phyloP scores from a whole-genome alignment of 2,329 filamentous ascomycete species.

The Coniochaeta sp. region DNA sequence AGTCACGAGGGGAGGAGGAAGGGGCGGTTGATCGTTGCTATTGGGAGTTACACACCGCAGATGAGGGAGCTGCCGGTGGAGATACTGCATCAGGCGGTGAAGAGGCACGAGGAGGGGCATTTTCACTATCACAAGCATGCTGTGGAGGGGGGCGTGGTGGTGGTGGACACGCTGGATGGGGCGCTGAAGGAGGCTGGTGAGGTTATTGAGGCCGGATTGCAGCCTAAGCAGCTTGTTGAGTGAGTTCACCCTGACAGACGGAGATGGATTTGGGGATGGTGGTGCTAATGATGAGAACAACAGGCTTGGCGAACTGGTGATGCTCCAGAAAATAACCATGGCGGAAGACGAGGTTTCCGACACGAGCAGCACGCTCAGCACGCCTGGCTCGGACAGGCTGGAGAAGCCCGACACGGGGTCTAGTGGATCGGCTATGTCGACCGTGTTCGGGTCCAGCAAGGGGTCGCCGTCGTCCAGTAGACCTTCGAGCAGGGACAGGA shows the following conservation, averaged over 20 bases:
- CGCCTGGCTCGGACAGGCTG: slow-evolving; percentile 24
- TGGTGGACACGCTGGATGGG: slow-evolving; percentile 72
- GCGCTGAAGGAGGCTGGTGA: slow-evolving; percentile 82
- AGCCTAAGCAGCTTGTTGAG: slow-evolving; percentile 74
- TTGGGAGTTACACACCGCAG: slow-evolving; percentile 60
- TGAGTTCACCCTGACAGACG: slow-evolving; percentile 30
- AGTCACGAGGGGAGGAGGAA: slow-evolving; percentile 62
- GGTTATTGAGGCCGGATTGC: slow-evolving; percentile 69
- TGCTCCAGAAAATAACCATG: slow-evolving; percentile 43
- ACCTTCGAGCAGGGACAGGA: slow-evolving; percentile 20
- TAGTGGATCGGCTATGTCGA: slow-evolving; percentile 30
- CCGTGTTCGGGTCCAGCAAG: slow-evolving; percentile 24
- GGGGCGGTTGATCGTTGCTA: slow-evolving; percentile 63
- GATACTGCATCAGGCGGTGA: slow-evolving; percentile 58
- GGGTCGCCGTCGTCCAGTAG: slow-evolving; percentile 12
- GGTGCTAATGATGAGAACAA: too few relatives aligned
- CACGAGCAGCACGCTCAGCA: slow-evolving; percentile 20
- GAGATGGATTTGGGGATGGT: too few relatives aligned
- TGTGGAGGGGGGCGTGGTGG: slow-evolving; percentile 55
- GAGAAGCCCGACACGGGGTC: slow-evolving; percentile 24
- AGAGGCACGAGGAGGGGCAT: slow-evolving; percentile 33
- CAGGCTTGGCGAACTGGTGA: slow-evolving; percentile 70
- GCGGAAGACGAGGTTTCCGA: slow-evolving; percentile 21
- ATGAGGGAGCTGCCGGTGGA: slow-evolving; percentile 83
- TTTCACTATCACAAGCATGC: slow-evolving; percentile 63